Conservation (phyloP, 306 rosid genomes). For the Medicago ruthenica region DNA sequence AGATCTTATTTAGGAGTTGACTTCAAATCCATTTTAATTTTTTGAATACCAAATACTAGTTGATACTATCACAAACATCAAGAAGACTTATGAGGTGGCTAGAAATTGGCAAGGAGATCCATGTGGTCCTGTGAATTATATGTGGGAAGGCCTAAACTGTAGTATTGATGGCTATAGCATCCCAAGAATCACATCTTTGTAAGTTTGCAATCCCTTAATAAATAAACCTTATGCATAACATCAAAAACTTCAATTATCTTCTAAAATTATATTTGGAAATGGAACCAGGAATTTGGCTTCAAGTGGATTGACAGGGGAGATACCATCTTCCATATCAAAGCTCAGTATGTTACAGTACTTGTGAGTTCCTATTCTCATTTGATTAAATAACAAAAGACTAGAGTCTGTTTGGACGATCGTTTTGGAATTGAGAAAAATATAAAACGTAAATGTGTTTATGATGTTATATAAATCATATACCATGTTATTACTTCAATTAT, state of each 20-base stretch:
- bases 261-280: conserved; percentile 12
- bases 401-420: no score
- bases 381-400: no score
- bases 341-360: conserved; percentile 50
- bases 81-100: conserved; percentile 50
- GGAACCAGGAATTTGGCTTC: conserved; percentile 52
- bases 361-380: conserved; percentile 46
- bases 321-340: conserved; percentile 45
- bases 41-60: conserved; percentile 43
- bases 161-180: conserved; percentile 13
- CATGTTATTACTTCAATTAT: no score
- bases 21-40: neutral
- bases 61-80: conserved; percentile 58
- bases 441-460: neutral
- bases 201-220: conserved; percentile 27
- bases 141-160: conserved; percentile 67
- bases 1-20: neutral
- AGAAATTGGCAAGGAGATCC: conserved; percentile 76
- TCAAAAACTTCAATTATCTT: conserved; percentile 12
- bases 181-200: conserved; percentile 61
- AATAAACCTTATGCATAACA: neutral
- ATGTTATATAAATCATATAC: no score
- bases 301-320: conserved; percentile 39
- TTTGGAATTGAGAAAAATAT: no score
- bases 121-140: conserved; percentile 50